Evolutionary conservation across 805 yeast genomes (phyloP).

Genomic region (Metschnikowia gelsemii): DNA sequence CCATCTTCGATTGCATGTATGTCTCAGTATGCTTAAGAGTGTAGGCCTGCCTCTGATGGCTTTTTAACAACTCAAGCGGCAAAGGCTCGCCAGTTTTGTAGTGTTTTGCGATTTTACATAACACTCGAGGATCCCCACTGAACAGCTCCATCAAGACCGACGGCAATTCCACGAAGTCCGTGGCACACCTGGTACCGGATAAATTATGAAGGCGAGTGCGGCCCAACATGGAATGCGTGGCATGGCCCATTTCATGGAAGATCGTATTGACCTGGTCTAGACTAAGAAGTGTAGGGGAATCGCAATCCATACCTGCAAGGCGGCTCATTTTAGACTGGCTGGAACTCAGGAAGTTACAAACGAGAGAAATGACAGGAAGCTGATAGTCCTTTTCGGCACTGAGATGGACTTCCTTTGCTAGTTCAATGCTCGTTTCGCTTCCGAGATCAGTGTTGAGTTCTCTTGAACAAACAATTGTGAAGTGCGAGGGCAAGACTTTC

Average conservation of each 20-base stretch:
- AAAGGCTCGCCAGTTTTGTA: constrained; percentile 62
- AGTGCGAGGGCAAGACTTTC: constrained; percentile 85
- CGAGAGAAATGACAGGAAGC: constrained; percentile 84
- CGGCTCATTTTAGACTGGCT: constrained; percentile 23
- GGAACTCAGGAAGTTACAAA: constrained; percentile 64
- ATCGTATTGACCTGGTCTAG: constrained; percentile 86
- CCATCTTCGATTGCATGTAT: constrained; percentile 86
- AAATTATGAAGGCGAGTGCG: constrained; percentile 86
- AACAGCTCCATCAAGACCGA: constrained; percentile 95
- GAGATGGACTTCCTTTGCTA: constrained; percentile 31
- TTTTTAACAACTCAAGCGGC: constrained; percentile 48
- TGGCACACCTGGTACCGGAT: constrained; percentile 91
- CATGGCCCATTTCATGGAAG: constrained; percentile 99
- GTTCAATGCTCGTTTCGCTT: constrained; percentile 27
- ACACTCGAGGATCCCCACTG: constrained; percentile 76
- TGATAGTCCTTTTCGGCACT: constrained; percentile 58
- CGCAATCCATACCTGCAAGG: constrained; percentile 26
- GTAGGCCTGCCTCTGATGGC: constrained; percentile 51
- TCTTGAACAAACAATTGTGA: constrained; percentile 93
- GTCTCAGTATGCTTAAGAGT: constrained; percentile 68
- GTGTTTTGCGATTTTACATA: constrained; percentile 71
- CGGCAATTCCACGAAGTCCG: constrained; percentile 96
- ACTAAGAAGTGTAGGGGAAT: constrained; percentile 54
- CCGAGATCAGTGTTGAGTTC: constrained; percentile 50
- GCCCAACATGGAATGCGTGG: constrained; percentile 96